Evolutionary conservation across 2,329 filamentous ascomycete species (phyloP), one percentile per base, ranked within the genome.

Genomic region (Fusarium virguliforme): DNA sequence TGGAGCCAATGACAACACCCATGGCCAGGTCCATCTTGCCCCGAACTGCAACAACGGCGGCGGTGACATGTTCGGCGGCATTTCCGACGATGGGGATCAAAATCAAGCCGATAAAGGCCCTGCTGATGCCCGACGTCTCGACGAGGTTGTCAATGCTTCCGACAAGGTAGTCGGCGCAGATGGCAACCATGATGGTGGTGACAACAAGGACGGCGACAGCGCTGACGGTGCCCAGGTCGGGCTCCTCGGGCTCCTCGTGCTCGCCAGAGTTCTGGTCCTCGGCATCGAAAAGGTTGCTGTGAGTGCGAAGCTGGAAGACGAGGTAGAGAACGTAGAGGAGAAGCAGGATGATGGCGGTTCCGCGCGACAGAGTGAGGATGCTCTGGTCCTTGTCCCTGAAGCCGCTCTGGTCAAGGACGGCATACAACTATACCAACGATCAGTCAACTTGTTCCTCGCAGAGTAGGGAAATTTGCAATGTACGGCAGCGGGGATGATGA

Each of bases 41-140:
- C 80, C 93, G 91, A 71, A 90, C 85, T 0, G 93, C 92, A 26
- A 95, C 92, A 32, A 94, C 91, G 24, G 94, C 91, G 18, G 93
- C 93, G 1, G 93, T 94, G 41, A 94, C 92, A 76, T 95, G 92
- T 79, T 95, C 92, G 3, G 92, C 92, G 2, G 92, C 92, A 75
- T 94, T 94, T 46, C 92, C 92, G 32, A 94, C 92, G 72, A 94
- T 94, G 4, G 92, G 92, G 55, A 94, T 91, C 18, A 94, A 83
- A 53, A 94, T 92, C 54, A 94, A 83, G 83, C 92, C 92, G 74
- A 95, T 94, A 74, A 95, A 95, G 1, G 91, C 93, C 81, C 92
- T 92, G 83, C 90, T 94, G 78, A 95, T 92, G 65, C 90, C 87
- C 2, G 90, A 89, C 46, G 85, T 89, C 72, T 89, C 85, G 22